A percentile compares a stretch with the other conserved stretches of the same genome.
phyloP scores from a whole-genome alignment of 2,329 filamentous ascomycete genomes.

The Diaporthe amygdali region DNA sequence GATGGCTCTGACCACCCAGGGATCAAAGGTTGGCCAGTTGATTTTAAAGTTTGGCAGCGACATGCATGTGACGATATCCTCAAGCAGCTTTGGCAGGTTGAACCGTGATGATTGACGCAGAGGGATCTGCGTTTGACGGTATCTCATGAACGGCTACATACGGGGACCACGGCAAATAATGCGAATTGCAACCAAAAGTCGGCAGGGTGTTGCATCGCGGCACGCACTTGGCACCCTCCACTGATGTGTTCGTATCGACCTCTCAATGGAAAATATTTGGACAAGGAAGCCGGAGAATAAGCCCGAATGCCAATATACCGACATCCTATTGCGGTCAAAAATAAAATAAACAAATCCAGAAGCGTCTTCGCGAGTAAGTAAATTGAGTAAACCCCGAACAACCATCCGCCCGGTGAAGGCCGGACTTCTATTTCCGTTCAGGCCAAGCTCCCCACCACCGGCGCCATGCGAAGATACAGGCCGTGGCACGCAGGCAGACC shows the following conservation, averaged over 20 bases:
- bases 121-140: background rate
- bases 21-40: background rate
- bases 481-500: background rate
- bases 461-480: background rate
- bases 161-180: background rate
- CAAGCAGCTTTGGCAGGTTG: background rate
- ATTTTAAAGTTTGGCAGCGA: background rate
- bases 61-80: background rate
- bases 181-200: background rate
- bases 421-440: conserved; percentile 7
- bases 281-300: background rate
- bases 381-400: background rate
- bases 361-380: conserved; percentile 2
- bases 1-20: background rate
- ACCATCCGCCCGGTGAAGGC: background rate
- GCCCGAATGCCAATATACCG: background rate
- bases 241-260: background rate
- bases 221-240: background rate
- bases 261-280: background rate
- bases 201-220: background rate
- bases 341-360: background rate
- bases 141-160: background rate
- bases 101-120: background rate
- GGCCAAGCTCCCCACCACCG: background rate
- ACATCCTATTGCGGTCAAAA: background rate